Base-by-base conservation (phyloP, 805 yeast genomes). In the Candida michaelii region DNA sequence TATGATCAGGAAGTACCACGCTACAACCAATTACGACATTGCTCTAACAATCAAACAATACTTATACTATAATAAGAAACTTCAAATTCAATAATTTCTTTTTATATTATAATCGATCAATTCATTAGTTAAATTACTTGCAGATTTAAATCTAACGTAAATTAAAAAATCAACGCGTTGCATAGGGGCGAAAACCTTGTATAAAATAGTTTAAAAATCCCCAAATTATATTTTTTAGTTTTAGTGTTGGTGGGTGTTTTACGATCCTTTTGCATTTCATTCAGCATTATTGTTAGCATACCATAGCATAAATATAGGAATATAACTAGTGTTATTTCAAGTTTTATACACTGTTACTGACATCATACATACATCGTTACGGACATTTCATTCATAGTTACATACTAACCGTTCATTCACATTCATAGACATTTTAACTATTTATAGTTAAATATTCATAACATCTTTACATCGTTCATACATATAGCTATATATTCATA, bases 181-280 rank as follows among this genome's bases (percentile, higher is more conserved):
- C 36, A 33, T 33, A 33, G 27, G 33, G 33, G 16, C 21, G 33
- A 33, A 33, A 33, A 33, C 36, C 27, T 33, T 33, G 19, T 34
- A 34, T 34, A 34, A 34, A 23, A 34, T 31, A 31, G 5, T 19
- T 18, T 17, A 31, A 31, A 31, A 31, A 31, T 31, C 35, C 35
- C 11, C 15, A 16, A 6, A 9, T 15, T 15, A 15, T 30, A 15
- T 15, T 30, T 30, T 4, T 30, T 15, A 3, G 16, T 6, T 4
- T 13, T 30, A 16, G 21, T 30, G 30, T 27, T 25, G 6, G 29
- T 25, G 29, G 29, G n/a, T n/a, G n/a, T n/a, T n/a, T n/a, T n/a
- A n/a, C n/a, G n/a, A n/a, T n/a, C n/a, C n/a, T n/a, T n/a, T n/a
- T n/a, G n/a, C n/a, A n/a, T n/a, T n/a, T n/a, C n/a, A n/a, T n/a